phyloP scores from a whole-genome alignment of 2,329 filamentous ascomycete species.

The Paradendryphiella salina region DNA sequence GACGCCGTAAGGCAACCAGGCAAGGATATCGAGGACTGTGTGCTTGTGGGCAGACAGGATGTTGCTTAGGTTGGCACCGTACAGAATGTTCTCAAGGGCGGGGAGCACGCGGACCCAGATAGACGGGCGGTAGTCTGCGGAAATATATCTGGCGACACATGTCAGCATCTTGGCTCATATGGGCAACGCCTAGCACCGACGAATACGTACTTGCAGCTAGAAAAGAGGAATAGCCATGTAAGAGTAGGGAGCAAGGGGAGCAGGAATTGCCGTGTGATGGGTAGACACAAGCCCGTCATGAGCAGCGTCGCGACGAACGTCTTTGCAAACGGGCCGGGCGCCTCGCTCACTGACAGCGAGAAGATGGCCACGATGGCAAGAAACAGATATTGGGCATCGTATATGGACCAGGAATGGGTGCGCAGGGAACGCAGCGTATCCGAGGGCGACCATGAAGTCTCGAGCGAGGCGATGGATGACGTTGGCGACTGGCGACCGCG shows the following conservation, averaged over 20 bases:
- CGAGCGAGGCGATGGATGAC: constrained; percentile 73
- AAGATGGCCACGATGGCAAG: constrained; percentile 77
- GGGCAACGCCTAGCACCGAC: neutral
- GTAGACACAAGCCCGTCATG: constrained; percentile 73
- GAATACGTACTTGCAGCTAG: constrained; percentile 79
- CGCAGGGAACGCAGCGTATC: constrained; percentile 77
- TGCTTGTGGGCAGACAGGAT: constrained; percentile 90
- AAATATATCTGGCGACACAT: constrained; percentile 70
- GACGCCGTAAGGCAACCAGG: constrained; percentile 91
- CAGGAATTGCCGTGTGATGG: constrained; percentile 87
- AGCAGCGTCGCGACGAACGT: constrained; percentile 69
- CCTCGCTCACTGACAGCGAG: constrained; percentile 78
- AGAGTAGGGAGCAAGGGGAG: constrained; percentile 83
- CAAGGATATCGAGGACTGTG: constrained; percentile 79
- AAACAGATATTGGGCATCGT: constrained; percentile 83
- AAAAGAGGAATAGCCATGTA: constrained; percentile 88
- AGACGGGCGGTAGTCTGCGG: constrained; percentile 81
- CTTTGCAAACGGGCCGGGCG: constrained; percentile 77
- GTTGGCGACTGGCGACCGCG: constrained; percentile 67
- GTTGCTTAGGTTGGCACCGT: constrained; percentile 93
- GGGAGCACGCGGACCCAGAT: constrained; percentile 96
- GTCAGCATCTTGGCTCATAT: constrained; percentile 24
- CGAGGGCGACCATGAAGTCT: constrained; percentile 79
- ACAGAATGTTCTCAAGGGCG: constrained; percentile 92
- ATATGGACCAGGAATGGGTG: constrained; percentile 76